Base-by-base conservation (phyloP, 2,329 filamentous ascomycete genomes). In the Cercospora sesami region DNA sequence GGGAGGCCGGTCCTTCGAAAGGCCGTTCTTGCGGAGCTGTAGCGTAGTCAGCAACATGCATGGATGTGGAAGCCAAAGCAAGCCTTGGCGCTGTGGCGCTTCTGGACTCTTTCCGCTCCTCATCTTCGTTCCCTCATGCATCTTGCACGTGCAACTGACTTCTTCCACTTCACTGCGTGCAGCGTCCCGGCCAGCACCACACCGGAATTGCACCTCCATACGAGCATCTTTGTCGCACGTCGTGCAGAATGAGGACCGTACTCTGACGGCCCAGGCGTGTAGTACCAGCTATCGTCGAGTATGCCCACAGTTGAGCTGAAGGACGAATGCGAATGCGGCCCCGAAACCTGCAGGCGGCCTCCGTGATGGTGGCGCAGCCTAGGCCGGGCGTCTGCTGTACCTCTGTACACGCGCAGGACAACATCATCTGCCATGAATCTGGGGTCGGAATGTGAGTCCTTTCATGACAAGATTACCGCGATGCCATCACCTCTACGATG, bases 1-100 rank as follows among this genome's bases (percentile, higher is more conserved):
- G 31, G 51, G 5, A 36, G 62, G 10, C 8, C 30, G 7, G 51
- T 58, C 30, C 51, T 64, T 51, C 30, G 16, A 12, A 45, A 28
- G 21, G 48, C 62, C 5, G 7, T 64, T 18, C 31, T 64, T 10
- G 48, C 62, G 18, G 28, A 64, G 51, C 51, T 64, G 33, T 48
- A 61, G 23, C 30, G 31, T 26, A 60, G 39, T 60, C 21, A 42
- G 58, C 33, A 28, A 26, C 39, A 28, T 39, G 58, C 58, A 16
- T 28, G 23, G 5, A 16, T 28, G 23, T 23, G 12, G 26, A n/a
- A 26, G 21, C 21, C 21, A 28, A 53, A 14, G 23, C 48, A 8
- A 14, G 48, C 21, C 48, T 55, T 55, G 48, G 48, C 48, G 48
- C 12, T 53, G 48, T 55, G 48, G 48, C 48, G 48, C 48, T 28